Evolutionary conservation across 202 grass and related monocot genomes (phyloP).

Genomic region (Bolboschoenoplectus hybrid): DNA sequence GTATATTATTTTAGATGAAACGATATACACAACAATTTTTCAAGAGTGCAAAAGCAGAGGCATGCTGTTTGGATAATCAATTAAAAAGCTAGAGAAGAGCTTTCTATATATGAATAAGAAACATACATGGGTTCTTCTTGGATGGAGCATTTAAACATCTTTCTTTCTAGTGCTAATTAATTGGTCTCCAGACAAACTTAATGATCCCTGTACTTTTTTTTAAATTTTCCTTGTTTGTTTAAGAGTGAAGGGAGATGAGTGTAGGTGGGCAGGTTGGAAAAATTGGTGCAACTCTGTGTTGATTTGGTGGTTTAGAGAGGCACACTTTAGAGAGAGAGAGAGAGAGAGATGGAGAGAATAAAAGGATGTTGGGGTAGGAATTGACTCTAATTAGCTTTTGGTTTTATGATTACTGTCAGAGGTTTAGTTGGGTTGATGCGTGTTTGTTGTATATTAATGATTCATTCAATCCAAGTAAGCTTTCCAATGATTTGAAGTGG

Average conservation of each 20-base stretch:
- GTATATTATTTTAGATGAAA: constrained; percentile 15
- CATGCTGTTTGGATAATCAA: constrained; percentile 19
- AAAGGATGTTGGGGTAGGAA: constrained; percentile 52
- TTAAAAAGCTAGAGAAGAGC: constrained; percentile 15
- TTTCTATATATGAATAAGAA: neutral
- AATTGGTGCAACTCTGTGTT: constrained; percentile 40
- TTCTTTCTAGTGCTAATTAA: neutral
- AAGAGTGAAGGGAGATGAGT: constrained; percentile 29
- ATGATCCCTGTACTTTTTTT: neutral
- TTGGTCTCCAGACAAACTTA: neutral
- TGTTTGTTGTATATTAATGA: constrained; percentile 17
- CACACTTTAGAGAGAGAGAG: neutral
- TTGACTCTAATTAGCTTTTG: constrained; percentile 44
- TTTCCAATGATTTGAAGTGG: constrained; percentile 29
- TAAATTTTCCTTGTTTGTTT: constrained; percentile 6
- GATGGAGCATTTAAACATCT: neutral
- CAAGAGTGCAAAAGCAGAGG: constrained; percentile 13
- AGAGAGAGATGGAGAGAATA: neutral
- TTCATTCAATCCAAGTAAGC: neutral
- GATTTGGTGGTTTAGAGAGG: constrained; percentile 41
- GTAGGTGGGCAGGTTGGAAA: constrained; percentile 38
- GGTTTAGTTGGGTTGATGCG: constrained; percentile 41
- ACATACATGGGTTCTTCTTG: neutral
- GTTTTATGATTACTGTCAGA: constrained; percentile 37
- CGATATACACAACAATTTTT: constrained; percentile 6